These are phyloP conservation scores for Emmonsiellopsis sp. DNA, from an alignment of 2,329 filamentous ascomycete genomes.

Conservation along the genomic window DNA sequence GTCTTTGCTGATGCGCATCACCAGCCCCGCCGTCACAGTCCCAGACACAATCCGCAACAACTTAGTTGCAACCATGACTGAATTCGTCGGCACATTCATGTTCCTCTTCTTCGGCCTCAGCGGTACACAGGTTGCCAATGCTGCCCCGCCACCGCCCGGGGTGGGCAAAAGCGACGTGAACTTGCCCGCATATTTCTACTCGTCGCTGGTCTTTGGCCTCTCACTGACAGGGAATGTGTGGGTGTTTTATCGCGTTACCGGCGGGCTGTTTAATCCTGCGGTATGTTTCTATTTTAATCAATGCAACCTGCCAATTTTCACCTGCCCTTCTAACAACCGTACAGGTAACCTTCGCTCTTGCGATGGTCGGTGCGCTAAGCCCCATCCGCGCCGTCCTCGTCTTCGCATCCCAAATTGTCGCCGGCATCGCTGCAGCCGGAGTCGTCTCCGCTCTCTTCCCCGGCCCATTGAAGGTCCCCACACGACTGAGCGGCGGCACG, in stretches of 20 bases:
- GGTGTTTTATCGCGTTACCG: conserved; percentile 45
- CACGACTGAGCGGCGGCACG: conserved; percentile 44
- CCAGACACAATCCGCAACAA: conserved; percentile 29
- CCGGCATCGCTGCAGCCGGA: conserved; percentile 49
- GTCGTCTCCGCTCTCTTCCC: conserved; percentile 51
- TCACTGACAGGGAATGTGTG: conserved; percentile 44
- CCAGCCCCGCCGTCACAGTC: neutral
- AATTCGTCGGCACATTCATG: conserved; percentile 44
- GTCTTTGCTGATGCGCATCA: no score
- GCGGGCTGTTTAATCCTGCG: conserved; percentile 43
- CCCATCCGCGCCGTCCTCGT: conserved; percentile 44
- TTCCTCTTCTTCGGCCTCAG: conserved; percentile 42
- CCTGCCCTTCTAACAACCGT: neutral
- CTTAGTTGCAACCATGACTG: conserved; percentile 38
- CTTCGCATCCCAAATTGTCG: conserved; percentile 49
- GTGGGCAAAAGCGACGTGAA: conserved; percentile 25
- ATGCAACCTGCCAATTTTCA: neutral
- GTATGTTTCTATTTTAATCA: conserved; percentile 19
- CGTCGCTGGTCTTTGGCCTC: conserved; percentile 36
- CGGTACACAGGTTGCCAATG: conserved; percentile 38
- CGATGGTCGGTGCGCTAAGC: conserved; percentile 49
- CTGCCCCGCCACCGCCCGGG: conserved; percentile 22
- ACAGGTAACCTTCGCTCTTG: conserved; percentile 49
- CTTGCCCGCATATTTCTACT: conserved; percentile 26
- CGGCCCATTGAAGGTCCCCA: conserved; percentile 45